A percentile compares a stretch with the other conserved stretches of the same genome.
These are phyloP conservation scores for Phytophthora uliginosa DNA, from an alignment of 352 stramenopile genomes.

Conservation along the genomic window DNA sequence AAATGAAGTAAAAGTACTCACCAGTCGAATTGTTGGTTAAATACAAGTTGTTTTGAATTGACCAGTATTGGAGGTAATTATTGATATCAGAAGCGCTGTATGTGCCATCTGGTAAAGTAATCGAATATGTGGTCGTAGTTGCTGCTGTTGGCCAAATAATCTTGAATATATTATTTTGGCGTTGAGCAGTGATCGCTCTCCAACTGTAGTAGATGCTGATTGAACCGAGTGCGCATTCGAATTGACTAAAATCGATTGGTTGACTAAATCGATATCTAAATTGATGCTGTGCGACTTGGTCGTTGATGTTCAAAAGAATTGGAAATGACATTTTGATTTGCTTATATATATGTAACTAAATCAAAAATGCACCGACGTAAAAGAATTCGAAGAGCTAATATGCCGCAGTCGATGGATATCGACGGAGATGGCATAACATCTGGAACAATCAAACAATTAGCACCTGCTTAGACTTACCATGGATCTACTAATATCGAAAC, in stretches of 20 bases:
- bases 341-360: too few species aligned
- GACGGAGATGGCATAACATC: background rate
- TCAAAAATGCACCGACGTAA: conserved; percentile 3
- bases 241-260: background rate
- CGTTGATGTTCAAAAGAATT: background rate
- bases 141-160: background rate
- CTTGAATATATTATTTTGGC: background rate
- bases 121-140: background rate
- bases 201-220: background rate
- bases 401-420: conserved; percentile 21
- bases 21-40: background rate
- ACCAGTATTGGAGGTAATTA: background rate
- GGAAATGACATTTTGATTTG: too few species aligned
- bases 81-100: background rate
- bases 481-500: conserved; percentile 18
- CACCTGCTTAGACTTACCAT: conserved; percentile 6
- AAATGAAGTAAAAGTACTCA: background rate
- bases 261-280: background rate
- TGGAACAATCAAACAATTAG: too few species aligned
- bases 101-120: background rate
- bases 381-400: conserved; percentile 1
- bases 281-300: background rate
- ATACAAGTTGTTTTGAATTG: background rate
- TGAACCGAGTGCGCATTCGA: background rate
- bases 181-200: background rate